These are phyloP conservation scores for Aciculosporium take DNA, from an alignment of 2,329 filamentous ascomycete genomes.

Conservation along the genomic window DNA sequence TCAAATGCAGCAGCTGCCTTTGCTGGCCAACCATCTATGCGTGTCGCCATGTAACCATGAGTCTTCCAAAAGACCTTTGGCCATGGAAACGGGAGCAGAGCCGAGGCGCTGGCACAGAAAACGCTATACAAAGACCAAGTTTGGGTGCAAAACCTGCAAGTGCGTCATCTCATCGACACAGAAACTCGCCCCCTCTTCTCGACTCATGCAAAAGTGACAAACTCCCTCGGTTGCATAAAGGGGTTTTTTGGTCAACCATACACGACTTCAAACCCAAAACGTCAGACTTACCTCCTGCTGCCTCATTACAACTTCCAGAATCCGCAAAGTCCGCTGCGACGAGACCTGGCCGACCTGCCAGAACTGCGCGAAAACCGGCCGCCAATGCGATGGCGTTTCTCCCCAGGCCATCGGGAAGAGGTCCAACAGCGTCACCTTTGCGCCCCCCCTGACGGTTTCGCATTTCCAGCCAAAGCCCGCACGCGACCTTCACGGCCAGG, in stretches of 20 bases:
- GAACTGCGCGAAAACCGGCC: constrained; percentile 8
- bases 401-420: background rate
- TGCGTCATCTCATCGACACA: background rate
- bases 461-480: constrained; percentile 5
- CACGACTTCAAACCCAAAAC: too few relatives aligned
- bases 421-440: constrained; percentile 8
- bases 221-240: too few relatives aligned
- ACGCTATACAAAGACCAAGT: constrained; percentile 5
- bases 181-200: background rate
- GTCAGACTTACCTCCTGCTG: too few relatives aligned
- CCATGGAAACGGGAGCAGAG: background rate
- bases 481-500: background rate
- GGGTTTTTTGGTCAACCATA: too few relatives aligned
- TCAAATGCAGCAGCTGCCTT: too few relatives aligned
- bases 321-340: constrained; percentile 10
- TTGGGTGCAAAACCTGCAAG: constrained; percentile 4
- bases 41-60: background rate
- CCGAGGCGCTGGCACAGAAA: background rate
- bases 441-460: constrained; percentile 8
- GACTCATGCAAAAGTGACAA: too few relatives aligned
- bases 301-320: too few relatives aligned
- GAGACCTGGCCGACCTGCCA: constrained; percentile 8
- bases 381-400: constrained; percentile 9
- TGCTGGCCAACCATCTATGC: too few relatives aligned
- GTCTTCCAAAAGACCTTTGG: background rate